Base-by-base conservation (phyloP, 768 basidiomycete species). In the Rhizopogon roseolus region DNA sequence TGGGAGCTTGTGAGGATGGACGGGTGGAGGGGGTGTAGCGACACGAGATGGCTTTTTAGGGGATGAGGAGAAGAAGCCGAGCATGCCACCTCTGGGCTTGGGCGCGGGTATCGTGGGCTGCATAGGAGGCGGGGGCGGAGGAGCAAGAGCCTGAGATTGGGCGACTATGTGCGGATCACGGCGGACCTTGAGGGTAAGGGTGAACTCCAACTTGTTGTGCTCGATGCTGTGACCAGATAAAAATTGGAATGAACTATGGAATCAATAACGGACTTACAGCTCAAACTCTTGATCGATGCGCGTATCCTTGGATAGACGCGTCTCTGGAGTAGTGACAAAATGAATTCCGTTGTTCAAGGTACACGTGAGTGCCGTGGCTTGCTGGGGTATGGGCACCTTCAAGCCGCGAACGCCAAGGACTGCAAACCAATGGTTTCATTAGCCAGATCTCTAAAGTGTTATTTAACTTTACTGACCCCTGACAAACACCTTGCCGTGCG, bases 261-360 rank as follows among this genome's bases (percentile, higher is more conserved):
- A 54, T 39, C 6, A 29, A 27, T 7, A 36, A 41, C 38, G 46
- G 4, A 76, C 90, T 48, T 66, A 93, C 91, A 95, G 73, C 62
- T 95, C 93, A 62, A 95, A 95, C 66, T 95, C 93, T 66, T 93
- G 91, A 44, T 90, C 86, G 52, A 95, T 87, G 10, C 76, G 75
- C 50, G 81, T 79, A 44, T 87, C 82, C 40, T 67, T 64, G 28
- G 67, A 74, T 3, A 94, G 66, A n/a, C 76, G 73, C 51, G 77
- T 81, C 62, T 90, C 88, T 1, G 90, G 93, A 7, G 92, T 97
- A 4, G 90, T 91, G 36, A 98, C 95, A 58, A 88, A 94, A 68
- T 97, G 94, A 48, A 98, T 95, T 7, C 94, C 95, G 62, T 98
- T 98, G 70, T 98, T 97, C 57, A 98, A 76, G 0, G 92, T 93